phyloP scores from a whole-genome alignment of 257 asterid genomes.

The Solanum peruvianum region DNA sequence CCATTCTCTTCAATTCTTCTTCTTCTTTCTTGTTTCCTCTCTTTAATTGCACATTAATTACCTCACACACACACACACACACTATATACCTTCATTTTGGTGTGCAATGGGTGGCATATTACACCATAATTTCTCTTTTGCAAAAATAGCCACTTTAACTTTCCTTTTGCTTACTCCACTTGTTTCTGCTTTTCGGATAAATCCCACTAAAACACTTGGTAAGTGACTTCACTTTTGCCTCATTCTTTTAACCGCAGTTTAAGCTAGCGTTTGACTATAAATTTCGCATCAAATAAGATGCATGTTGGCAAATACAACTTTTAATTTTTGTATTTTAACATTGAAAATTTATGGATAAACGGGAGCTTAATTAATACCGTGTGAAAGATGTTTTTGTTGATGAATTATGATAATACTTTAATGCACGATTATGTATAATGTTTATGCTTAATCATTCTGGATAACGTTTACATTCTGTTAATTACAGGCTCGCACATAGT shows the following conservation, averaged over 20 bases:
- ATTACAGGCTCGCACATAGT: no score
- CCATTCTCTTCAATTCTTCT: background rate
- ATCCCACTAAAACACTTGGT: background rate
- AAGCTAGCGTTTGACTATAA: background rate
- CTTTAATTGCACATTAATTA: background rate
- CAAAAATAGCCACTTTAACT: background rate
- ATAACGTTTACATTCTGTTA: no score
- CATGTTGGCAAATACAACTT: background rate
- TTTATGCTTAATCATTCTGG: background rate
- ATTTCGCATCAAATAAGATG: background rate
- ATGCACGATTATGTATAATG: background rate
- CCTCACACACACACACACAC: background rate
- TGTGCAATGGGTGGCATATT: background rate
- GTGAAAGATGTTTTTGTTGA: background rate
- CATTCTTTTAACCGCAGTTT: background rate
- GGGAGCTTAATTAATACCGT: background rate
- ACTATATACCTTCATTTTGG: background rate
- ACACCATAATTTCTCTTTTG: background rate
- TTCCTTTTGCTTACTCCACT: background rate
- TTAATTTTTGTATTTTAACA: background rate
- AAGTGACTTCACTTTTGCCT: background rate
- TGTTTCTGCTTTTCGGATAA: background rate
- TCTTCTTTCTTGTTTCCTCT: background rate
- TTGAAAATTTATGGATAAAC: background rate
- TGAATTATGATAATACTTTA: background rate